Evolutionary conservation across 352 stramenopile genomes (phyloP), one percentile per base, ranked within the genome.

Genomic region (Pelagophyceae sp.): DNA sequence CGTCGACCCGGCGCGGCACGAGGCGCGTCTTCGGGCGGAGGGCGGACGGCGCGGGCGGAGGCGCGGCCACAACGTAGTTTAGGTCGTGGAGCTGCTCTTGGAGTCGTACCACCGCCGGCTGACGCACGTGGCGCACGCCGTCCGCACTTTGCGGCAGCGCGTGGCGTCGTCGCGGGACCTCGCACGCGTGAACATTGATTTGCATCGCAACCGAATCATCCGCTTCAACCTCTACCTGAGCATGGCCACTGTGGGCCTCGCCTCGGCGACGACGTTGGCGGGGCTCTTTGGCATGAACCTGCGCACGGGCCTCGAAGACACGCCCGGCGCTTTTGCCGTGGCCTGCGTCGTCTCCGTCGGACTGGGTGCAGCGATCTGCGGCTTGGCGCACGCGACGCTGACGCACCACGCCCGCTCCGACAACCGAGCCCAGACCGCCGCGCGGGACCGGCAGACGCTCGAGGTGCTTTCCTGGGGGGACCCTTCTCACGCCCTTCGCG

Each of bases 211-310:
- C 81, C 80, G 85, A 67, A 84, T 91, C 76, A 85, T 91, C 32
- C 50, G 83, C 50, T 89, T 90, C 81, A 91, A 91, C 83, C 79
- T 90, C 20, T 83, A 89, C 79, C 72, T 91, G n/a, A 81, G 65
- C 32, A 85, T 90, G 31, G 76, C 80, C 23, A 82, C 78, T 29
- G 80, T 91, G 1, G 82, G 77, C 17, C 76, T 88, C 0, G 83
- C 75, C 31, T 83, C 85, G 35, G 80, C 78, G 58, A 90, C 86
- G 33, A 81, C 83, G 5, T 78, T 87, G 15, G 84, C 87, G 27
- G 87, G 86, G 20, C 86, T 88, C 71, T 91, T 88, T 79, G 87
- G 87, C 40, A 91, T 91, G 87, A 91, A 91, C 75, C 65, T 91
- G 5, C 77, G 88, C 1, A 83, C 82, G 75, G 87, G 87, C 0